phyloP scores from a whole-genome alignment of 441 rosid genomes.

The Syzygium syzygioides region DNA sequence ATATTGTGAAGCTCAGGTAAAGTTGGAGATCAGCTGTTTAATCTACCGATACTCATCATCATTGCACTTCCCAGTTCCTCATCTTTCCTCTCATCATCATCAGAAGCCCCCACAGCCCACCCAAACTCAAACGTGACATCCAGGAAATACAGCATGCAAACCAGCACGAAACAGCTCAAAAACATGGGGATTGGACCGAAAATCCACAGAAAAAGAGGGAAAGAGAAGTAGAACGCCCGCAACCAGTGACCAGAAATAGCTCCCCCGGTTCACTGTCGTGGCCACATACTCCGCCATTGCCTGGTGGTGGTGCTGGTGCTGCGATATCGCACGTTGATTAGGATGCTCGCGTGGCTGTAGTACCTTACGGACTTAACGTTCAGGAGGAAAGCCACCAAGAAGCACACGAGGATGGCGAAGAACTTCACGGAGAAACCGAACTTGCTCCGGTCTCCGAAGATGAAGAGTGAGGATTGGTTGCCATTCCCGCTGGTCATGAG shows the following conservation, averaged over 20 bases:
- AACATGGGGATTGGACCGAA: slow-evolving; percentile 90
- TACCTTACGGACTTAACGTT: slow-evolving; percentile 80
- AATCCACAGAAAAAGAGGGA: slow-evolving; percentile 83
- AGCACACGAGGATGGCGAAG: slow-evolving; percentile 69
- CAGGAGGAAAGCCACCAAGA: slow-evolving; percentile 67
- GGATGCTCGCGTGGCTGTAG: slow-evolving; percentile 86
- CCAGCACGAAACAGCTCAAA: slow-evolving; percentile 44
- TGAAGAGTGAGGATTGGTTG: slow-evolving; percentile 30
- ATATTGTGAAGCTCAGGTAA: neutral
- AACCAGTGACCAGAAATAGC: slow-evolving; percentile 82
- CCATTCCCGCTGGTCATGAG: slow-evolving; percentile 43
- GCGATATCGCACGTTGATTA: slow-evolving; percentile 66
- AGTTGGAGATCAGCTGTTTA: neutral
- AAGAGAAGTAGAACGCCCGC: slow-evolving; percentile 82
- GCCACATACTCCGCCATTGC: slow-evolving; percentile 61
- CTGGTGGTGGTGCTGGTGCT: slow-evolving; percentile 20
- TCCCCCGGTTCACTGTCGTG: slow-evolving; percentile 59
- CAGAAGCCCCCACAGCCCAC: slow-evolving; percentile 23
- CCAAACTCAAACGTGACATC: slow-evolving; percentile 46
- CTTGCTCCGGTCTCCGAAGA: slow-evolving; percentile 54
- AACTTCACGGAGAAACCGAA: slow-evolving; percentile 57
- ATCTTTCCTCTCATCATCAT: slow-evolving; percentile 11
- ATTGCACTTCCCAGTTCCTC: slow-evolving; percentile 17
- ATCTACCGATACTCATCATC: neutral
- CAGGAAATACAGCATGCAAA: slow-evolving; percentile 55